Conservation (phyloP, 352 stramenopile species). For the Phytophthora cryptogea region DNA sequence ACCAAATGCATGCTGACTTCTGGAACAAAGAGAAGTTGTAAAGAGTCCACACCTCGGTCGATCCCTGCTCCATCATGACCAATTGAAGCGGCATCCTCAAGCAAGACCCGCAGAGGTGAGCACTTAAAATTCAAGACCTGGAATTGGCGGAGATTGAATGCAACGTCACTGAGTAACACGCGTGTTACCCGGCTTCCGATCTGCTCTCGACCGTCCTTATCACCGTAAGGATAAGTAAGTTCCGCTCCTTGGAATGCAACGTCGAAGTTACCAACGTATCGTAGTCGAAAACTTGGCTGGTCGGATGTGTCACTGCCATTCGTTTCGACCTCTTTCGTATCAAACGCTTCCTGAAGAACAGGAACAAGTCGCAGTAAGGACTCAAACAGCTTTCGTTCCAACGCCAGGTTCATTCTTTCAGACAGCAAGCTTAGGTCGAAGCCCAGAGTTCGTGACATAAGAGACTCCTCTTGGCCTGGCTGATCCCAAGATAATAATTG, state of each 20-base stretch:
- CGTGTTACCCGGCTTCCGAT: constrained; percentile 36
- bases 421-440: constrained; percentile 36
- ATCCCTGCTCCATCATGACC: not conserved
- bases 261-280: constrained; percentile 57
- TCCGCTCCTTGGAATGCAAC: constrained; percentile 43
- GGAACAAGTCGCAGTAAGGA: constrained; percentile 20
- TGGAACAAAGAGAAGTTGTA: constrained; percentile 39
- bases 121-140: constrained; percentile 50
- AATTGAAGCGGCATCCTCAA: constrained; percentile 24
- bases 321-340: constrained; percentile 33
- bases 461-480: not conserved
- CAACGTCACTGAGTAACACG: constrained; percentile 41
- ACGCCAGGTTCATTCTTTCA: constrained; percentile 12
- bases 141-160: constrained; percentile 57
- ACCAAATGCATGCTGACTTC: constrained; percentile 26
- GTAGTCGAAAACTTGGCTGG: constrained; percentile 38
- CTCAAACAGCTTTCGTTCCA: constrained; percentile 19
- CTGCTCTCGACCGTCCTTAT: constrained; percentile 18
- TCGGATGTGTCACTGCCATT: not conserved
- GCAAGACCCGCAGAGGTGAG: constrained; percentile 26
- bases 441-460: constrained; percentile 15
- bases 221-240: constrained; percentile 42
- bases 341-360: constrained; percentile 44
- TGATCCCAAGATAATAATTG: constrained; percentile 13
- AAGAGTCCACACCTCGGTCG: constrained; percentile 11